Conservation (phyloP, 495 filamentous ascomycete species). For the Daldinia bambusicola region DNA sequence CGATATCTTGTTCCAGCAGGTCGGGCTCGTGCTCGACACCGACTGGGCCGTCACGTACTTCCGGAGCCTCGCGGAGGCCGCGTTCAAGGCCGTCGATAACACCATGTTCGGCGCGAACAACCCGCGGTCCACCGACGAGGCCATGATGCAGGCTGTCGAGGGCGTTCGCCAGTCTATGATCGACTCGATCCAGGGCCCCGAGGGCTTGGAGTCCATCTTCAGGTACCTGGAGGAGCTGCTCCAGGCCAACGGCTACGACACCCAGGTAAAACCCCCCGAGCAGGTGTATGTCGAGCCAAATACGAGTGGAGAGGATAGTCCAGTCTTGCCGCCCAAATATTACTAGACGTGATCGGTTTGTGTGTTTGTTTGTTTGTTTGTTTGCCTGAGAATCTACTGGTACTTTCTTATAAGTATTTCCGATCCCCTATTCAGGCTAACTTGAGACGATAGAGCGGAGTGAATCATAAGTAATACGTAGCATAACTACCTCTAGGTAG, state of each 20-base stretch:
- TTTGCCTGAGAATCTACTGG: background rate
- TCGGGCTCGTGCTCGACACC: background rate
- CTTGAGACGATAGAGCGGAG: background rate
- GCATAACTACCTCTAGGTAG: background rate
- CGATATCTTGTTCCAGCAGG: background rate
- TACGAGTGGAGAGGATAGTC: background rate
- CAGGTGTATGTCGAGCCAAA: background rate
- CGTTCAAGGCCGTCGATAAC: background rate
- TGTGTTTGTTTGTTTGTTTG: too few relatives aligned
- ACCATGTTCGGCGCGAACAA: background rate
- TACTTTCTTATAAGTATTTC: background rate
- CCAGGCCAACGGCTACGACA: background rate
- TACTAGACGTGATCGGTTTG: background rate
- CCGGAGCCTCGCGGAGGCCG: background rate
- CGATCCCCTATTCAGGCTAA: background rate
- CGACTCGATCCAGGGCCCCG: background rate
- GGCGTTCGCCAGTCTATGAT: background rate
- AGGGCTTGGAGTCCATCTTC: background rate
- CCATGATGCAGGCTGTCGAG: background rate
- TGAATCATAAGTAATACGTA: background rate
- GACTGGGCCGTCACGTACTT: background rate
- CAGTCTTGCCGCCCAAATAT: too few relatives aligned
- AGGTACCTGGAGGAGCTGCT: background rate
- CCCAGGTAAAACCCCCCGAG: background rate
- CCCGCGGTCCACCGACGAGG: background rate